Evolutionary conservation across 2,329 filamentous ascomycete species (phyloP), one percentile per base, ranked within the genome.

Genomic region (Clonostachys solani): DNA sequence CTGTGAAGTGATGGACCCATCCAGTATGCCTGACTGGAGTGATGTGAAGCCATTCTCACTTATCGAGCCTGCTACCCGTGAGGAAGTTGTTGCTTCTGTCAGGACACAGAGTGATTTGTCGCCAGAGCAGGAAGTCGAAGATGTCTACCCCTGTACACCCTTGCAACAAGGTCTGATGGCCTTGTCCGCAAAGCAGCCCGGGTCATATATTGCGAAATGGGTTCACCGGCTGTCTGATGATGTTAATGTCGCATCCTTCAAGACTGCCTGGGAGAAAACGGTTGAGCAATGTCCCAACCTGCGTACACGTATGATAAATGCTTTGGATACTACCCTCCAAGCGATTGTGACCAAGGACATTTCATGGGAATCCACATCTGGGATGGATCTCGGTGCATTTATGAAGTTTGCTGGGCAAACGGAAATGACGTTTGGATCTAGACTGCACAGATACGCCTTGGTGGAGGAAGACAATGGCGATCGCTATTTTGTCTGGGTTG

Each of bases 81-180:
- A 46, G 23, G 29, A n/a, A 16, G 5, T 8, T 13, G 23, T 23
- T 19, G 36, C 19, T 35, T n/a, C 17, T 18, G 15, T 17, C 17
- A 13, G 37, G 37, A 36, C 42, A 40, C 45, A 29, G 23, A 15
- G 29, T 46, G 37, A 6, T 10, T 18, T 49, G 13, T n/a, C 44
- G 13, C 10, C 33, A 17, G 17, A 45, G 46, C 35, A 40, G 17
- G 33, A 47, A 13, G 16, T 33, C 16, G 34, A 33, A 16, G 46
- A 47, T 40, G 46, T 36, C 13, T 47, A 37, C 29, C 46, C 46
- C 17, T 47, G 42, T 35, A 43, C 41, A 10, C 8, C 29, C 4
- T 35, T 47, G 5, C 46, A 47, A n/a, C 34, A 44, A 19, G 64
- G 62, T 5, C 56, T 71, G 3, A 55, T 71, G 35, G 60, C 63